Conservation (phyloP, 306 rosid species). For the Gillenia trifoliata region DNA sequence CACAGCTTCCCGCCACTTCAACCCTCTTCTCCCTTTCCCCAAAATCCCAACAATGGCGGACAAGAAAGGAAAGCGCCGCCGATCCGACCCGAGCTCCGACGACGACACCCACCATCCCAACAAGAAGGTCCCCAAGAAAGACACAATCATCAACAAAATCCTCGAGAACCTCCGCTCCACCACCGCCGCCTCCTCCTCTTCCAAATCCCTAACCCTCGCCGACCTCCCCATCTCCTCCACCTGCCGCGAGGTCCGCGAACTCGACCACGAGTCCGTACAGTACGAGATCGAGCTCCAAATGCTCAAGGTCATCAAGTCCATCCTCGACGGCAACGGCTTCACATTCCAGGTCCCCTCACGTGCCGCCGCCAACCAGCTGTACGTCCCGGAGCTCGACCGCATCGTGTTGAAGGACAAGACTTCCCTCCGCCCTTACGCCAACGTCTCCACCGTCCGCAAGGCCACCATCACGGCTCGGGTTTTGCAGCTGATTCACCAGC, state of each 20-base stretch:
- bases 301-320: slow-evolving; percentile 54
- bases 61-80: slow-evolving; percentile 47
- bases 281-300: slow-evolving; percentile 49
- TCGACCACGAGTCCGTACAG: slow-evolving; percentile 65
- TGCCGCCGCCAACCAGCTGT: slow-evolving; percentile 71
- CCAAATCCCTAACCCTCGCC: slow-evolving; percentile 64
- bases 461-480: slow-evolving; percentile 65
- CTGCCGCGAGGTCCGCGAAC: slow-evolving; percentile 80
- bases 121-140: slow-evolving; percentile 39
- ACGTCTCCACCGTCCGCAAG: slow-evolving; percentile 74
- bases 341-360: slow-evolving; percentile 87
- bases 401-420: slow-evolving; percentile 76
- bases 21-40: neutral
- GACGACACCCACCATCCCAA: slow-evolving; percentile 38
- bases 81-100: slow-evolving; percentile 23
- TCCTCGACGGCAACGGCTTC: slow-evolving; percentile 75
- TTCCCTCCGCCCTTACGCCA: slow-evolving; percentile 66
- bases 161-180: slow-evolving; percentile 31
- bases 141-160: slow-evolving; percentile 30
- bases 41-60: slow-evolving; percentile 33
- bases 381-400: slow-evolving; percentile 84
- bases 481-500: slow-evolving; percentile 79
- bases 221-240: slow-evolving; percentile 63
- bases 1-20: neutral
- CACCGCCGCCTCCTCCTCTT: slow-evolving; percentile 22